Percentiles rank a stretch among this genome's conserved stretches.
phyloP scores from a whole-genome alignment of 495 filamentous ascomycete species.

The Talaromyces proteolyticus region DNA sequence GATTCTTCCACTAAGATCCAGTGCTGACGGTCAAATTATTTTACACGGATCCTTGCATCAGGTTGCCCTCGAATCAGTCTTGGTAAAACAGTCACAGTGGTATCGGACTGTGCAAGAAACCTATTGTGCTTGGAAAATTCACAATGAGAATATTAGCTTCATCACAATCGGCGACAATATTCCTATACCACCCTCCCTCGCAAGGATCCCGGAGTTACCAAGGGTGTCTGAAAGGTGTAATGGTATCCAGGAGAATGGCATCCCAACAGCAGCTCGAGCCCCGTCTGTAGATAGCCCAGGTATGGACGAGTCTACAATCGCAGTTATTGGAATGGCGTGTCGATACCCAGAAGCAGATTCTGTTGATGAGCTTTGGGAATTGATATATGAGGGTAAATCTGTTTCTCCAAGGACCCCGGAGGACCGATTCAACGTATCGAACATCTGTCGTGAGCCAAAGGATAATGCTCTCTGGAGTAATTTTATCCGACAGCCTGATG shows the following conservation, averaged over 20 bases:
- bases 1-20: slow-evolving; percentile 13
- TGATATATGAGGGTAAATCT: slow-evolving; percentile 19
- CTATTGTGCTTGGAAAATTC: neutral
- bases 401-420: slow-evolving; percentile 8
- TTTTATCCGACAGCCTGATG: slow-evolving; percentile 18
- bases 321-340: slow-evolving; percentile 39
- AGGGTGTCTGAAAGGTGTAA: neutral
- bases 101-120: slow-evolving; percentile 10
- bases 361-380: slow-evolving; percentile 34
- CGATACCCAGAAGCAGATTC: slow-evolving; percentile 29
- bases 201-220: neutral
- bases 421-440: slow-evolving; percentile 12
- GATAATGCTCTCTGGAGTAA: slow-evolving; percentile 18
- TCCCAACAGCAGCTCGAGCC: neutral
- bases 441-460: slow-evolving; percentile 9
- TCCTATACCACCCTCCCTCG: slow-evolving; percentile 4
- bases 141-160: slow-evolving; percentile 4
- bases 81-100: slow-evolving; percentile 10
- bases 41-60: slow-evolving; percentile 3
- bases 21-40: slow-evolving; percentile 9
- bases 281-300: neutral
- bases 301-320: slow-evolving; percentile 20
- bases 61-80: slow-evolving; percentile 11
- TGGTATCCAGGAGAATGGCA: neutral
- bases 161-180: slow-evolving; percentile 5